Evolutionary conservation across 2,329 filamentous ascomycete species (phyloP).

Genomic region (Torrubiellomyces zombiae): DNA sequence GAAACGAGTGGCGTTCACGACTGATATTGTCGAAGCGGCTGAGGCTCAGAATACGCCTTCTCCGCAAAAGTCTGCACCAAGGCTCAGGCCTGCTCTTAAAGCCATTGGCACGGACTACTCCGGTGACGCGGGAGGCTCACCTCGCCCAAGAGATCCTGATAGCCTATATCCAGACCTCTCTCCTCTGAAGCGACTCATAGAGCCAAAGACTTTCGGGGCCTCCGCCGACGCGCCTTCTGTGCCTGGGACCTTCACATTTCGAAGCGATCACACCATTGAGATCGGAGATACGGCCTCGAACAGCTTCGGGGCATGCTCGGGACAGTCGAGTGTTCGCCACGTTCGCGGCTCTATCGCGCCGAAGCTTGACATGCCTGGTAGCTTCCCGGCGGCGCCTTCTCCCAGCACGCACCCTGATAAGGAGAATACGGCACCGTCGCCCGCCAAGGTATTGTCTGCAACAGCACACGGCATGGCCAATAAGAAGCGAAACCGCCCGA

Average conservation of each 20-base stretch:
- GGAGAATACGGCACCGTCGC: slow-evolving; percentile 32
- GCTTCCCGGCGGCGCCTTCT: slow-evolving; percentile 26
- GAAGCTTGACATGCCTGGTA: slow-evolving; percentile 33
- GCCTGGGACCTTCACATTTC: slow-evolving; percentile 47
- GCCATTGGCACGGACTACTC: slow-evolving; percentile 11
- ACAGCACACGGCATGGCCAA: slow-evolving; percentile 46
- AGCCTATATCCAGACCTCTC: slow-evolving; percentile 39
- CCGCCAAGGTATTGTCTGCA: slow-evolving; percentile 21
- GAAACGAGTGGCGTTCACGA: slow-evolving; percentile 71
- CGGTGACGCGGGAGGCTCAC: slow-evolving; percentile 12
- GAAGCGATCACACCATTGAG: slow-evolving; percentile 46
- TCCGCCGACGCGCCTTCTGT: slow-evolving; percentile 20
- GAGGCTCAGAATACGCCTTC: slow-evolving; percentile 36
- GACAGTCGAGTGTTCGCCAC: slow-evolving; percentile 44
- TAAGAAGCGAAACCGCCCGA: slow-evolving; percentile 48
- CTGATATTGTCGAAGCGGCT: slow-evolving; percentile 39
- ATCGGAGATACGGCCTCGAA: slow-evolving; percentile 31
- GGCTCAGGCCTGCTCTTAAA: slow-evolving; percentile 18
- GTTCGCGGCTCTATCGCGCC: slow-evolving; percentile 35
- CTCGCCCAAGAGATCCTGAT: slow-evolving; percentile 13
- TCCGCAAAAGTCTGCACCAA: slow-evolving; percentile 32
- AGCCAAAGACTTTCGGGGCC: slow-evolving; percentile 9
- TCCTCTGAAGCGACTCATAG: slow-evolving; percentile 17
- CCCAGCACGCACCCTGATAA: slow-evolving; percentile 28
- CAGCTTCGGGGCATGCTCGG: slow-evolving; percentile 39